Evolutionary conservation across 2,329 filamentous ascomycete species (phyloP), one percentile per base, ranked within the genome.

Genomic region (Ophiostoma australiae): DNA sequence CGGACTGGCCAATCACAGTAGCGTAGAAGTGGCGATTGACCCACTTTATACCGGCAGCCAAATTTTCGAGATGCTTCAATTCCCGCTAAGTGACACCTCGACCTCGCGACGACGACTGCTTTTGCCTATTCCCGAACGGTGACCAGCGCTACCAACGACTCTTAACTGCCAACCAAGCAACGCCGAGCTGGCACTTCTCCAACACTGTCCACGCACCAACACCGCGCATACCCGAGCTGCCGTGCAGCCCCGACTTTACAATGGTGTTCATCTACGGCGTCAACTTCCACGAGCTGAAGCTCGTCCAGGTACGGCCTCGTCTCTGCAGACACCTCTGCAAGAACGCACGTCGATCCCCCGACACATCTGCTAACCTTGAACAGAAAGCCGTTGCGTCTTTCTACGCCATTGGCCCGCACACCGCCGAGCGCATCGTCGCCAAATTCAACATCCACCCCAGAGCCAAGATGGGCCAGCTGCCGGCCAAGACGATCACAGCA

Each of bases 361-460:
- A 35, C 31, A 23, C 52, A 37, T 7, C 44, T 20, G n/a, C 41
- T 31, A 31, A 41, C 31, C 11, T 15, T 11, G 10, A 2, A 17
- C 74, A 88, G 90, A 89, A 88, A 85, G 89, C 87, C 67, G 90
- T 99, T 75, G 86, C 92, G 80, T 86, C 86, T 72, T 97, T 97
- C 85, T 97, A 96, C 80, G 92, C 91, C 73, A 86, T 97, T 72
- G 94, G 94, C 8, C 85, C 88, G 55, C 85, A 87, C 74, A 82
- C 87, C 44, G 91, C 91, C 70, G 82, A 86, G 69, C 88, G 89
- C 63, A 89, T 99, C 76, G 90, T 98, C 84, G 92, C 95, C 75
- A 94, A 92, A 77, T 90, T 93, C 82, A 90, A 90, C 76, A 96
- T 99, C 78, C 92, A 97, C 82, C 90, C 92, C 39, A 90, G 87